phyloP scores from a whole-genome alignment of 2,329 filamentous ascomycete genomes.

The Parastagonospora nodorum region DNA sequence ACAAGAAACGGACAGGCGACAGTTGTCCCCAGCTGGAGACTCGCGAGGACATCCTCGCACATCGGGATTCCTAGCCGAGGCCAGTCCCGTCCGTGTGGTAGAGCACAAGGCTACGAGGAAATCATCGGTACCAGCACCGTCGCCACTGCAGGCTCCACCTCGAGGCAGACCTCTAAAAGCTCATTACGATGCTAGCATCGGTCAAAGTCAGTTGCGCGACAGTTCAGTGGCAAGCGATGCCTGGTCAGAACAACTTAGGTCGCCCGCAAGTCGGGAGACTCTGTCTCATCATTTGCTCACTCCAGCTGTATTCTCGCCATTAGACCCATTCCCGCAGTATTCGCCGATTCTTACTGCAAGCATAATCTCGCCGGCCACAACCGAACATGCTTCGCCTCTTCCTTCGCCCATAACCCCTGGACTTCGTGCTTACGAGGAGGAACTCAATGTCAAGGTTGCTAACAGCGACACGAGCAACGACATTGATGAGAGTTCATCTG shows the following conservation, averaged over 20 bases:
- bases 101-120: constrained; percentile 22
- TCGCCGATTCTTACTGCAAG: constrained; percentile 30
- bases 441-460: constrained; percentile 43
- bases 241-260: constrained; percentile 20
- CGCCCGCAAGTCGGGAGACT: constrained; percentile 16
- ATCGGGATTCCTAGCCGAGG: constrained; percentile 36
- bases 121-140: constrained; percentile 21
- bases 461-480: constrained; percentile 43
- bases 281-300: constrained; percentile 27
- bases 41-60: constrained; percentile 21
- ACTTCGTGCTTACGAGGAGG: constrained; percentile 29
- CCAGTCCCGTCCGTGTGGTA: constrained; percentile 25
- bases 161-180: constrained; percentile 32
- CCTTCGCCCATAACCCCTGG: constrained; percentile 46
- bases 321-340: constrained; percentile 38
- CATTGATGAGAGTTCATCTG: constrained; percentile 32
- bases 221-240: constrained; percentile 33
- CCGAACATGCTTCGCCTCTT: constrained; percentile 35
- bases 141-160: constrained; percentile 25
- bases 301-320: constrained; percentile 35
- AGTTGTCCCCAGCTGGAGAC: constrained; percentile 19
- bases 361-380: constrained; percentile 37
- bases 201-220: constrained; percentile 31
- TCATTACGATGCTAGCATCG: constrained; percentile 16
- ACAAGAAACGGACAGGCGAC: constrained; percentile 38